Evolutionary conservation across 306 rosid species (phyloP).

Genomic region (Psophocarpus tetragonolobus): DNA sequence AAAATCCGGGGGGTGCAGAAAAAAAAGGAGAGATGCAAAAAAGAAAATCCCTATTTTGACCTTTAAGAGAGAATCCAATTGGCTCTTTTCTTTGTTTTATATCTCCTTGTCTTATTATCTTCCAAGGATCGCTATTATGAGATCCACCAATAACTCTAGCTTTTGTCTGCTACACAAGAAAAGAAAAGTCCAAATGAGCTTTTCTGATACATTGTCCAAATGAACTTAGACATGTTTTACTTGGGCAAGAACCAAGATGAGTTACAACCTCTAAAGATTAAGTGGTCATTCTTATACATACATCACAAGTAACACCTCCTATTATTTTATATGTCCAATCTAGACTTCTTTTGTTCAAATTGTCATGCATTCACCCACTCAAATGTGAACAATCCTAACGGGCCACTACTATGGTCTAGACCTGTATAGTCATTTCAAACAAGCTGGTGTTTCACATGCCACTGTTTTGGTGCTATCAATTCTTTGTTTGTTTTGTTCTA

Average conservation of each 20-base stretch:
- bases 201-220: neutral
- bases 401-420: slow-evolving; percentile 23
- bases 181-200: slow-evolving; percentile 8
- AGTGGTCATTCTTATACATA: neutral
- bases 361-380: neutral
- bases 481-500: slow-evolving; percentile 24
- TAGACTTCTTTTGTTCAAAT: neutral
- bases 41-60: neutral
- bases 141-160: neutral
- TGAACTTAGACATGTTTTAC: neutral
- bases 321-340: neutral
- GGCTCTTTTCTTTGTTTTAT: neutral
- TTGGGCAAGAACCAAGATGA: neutral
- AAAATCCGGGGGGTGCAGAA: too few species aligned
- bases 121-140: neutral
- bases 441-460: slow-evolving; percentile 36
- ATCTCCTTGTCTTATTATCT: neutral
- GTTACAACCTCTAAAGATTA: slow-evolving; percentile 7
- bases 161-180: neutral
- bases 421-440: slow-evolving; percentile 37
- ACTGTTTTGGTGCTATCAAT: slow-evolving; percentile 27
- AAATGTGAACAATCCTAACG: slow-evolving; percentile 16
- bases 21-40: too few species aligned
- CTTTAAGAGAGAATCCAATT: neutral
- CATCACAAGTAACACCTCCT: neutral